These are phyloP conservation scores for Diaporthe caulivora DNA, from an alignment of 2,329 filamentous ascomycete species.

Conservation along the genomic window DNA sequence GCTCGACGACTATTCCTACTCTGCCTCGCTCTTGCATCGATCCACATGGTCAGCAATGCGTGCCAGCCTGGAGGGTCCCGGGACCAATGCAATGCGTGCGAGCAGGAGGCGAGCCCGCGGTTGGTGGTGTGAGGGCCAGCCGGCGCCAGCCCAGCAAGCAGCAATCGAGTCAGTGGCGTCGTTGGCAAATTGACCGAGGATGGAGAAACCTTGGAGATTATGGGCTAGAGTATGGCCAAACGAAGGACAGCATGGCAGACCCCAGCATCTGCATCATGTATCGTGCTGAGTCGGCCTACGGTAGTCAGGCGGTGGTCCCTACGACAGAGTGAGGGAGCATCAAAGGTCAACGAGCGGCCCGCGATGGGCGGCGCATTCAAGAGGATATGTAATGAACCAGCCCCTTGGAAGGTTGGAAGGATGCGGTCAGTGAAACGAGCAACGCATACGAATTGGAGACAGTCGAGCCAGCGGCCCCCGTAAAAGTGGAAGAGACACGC, in stretches of 20 bases:
- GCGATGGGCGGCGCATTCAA: conserved; percentile 26
- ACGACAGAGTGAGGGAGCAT: conserved; percentile 15
- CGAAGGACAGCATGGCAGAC: conserved; percentile 36
- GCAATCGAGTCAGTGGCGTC: conserved; percentile 39
- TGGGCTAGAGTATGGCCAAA: conserved; percentile 33
- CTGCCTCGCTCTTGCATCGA: conserved; percentile 38
- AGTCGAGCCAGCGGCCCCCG: conserved; percentile 23
- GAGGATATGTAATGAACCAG: conserved; percentile 33
- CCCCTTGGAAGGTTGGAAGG: conserved; percentile 37
- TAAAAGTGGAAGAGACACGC: conserved; percentile 36
- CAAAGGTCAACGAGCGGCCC: conserved; percentile 9
- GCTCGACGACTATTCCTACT: conserved; percentile 37
- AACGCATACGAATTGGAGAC: conserved; percentile 29
- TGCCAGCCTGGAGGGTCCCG: conserved; percentile 33
- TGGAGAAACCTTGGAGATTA: conserved; percentile 33
- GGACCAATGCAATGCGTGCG: conserved; percentile 34
- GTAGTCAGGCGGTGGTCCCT: conserved; percentile 29
- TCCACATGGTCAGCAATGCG: conserved; percentile 50
- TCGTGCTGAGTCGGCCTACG: conserved; percentile 35
- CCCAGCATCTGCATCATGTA: conserved; percentile 37
- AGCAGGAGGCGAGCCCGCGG: conserved; percentile 31
- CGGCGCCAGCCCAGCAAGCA: conserved; percentile 42
- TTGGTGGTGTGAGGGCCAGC: conserved; percentile 34
- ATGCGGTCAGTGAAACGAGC: conserved; percentile 36
- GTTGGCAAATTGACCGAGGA: conserved; percentile 25